Percentiles rank a stretch among this genome's conserved stretches.
These are phyloP conservation scores for Brassica incana DNA, from an alignment of 345 rosid species.

Conservation along the genomic window DNA sequence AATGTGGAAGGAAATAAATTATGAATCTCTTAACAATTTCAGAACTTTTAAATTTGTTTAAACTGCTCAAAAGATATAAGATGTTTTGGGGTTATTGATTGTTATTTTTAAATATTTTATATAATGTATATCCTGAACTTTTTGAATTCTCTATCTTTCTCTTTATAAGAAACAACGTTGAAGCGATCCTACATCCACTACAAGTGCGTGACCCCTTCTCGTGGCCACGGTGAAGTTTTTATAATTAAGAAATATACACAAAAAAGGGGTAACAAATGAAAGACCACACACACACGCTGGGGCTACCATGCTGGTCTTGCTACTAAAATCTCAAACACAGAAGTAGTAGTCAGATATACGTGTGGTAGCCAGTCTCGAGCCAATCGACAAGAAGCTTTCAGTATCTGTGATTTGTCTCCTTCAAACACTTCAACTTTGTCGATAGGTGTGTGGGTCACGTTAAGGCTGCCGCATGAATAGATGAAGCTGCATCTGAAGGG, in stretches of 20 bases:
- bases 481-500: constrained; percentile 57
- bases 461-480: constrained; percentile 57
- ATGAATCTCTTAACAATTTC: not conserved
- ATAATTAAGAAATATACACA: constrained; percentile 6
- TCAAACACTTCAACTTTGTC: constrained; percentile 1
- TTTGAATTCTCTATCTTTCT: not conserved
- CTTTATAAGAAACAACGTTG: not conserved
- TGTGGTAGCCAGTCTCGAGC: constrained; percentile 30
- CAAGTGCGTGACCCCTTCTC: constrained; percentile 16
- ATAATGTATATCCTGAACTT: not conserved
- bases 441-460: constrained; percentile 38
- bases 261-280: not conserved
- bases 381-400: constrained; percentile 11
- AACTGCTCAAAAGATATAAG: not conserved
- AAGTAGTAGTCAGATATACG: constrained; percentile 33
- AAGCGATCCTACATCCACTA: constrained; percentile 18
- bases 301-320: constrained; percentile 13
- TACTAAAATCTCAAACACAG: not conserved
- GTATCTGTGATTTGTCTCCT: constrained; percentile 25
- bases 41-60: not conserved
- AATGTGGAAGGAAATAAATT: not conserved
- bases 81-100: not conserved
- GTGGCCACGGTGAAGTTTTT: constrained; percentile 6
- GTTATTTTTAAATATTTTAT: not conserved
- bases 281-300: constrained; percentile 27